These are phyloP conservation scores for Pseudocercospora eumusae DNA, from an alignment of 2,329 filamentous ascomycete genomes.

Conservation along the genomic window DNA sequence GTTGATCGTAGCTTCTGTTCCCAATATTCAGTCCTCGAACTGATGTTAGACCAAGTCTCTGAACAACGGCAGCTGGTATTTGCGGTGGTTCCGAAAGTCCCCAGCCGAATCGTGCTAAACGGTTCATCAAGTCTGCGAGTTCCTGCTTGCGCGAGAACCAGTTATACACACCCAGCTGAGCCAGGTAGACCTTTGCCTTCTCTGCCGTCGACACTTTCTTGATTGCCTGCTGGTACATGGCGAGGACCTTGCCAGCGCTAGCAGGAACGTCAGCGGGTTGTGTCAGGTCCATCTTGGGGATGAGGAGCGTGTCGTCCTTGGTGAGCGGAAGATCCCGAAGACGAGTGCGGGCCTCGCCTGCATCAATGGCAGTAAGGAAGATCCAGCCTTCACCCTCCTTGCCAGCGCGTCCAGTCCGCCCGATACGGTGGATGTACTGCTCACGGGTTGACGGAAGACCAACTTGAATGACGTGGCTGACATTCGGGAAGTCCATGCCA, in stretches of 20 bases:
- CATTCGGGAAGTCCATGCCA: slow-evolving; percentile 57
- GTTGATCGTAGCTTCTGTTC: not conserved
- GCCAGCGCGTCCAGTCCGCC: slow-evolving; percentile 63
- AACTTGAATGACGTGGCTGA: slow-evolving; percentile 56
- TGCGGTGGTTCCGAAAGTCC: slow-evolving; percentile 55
- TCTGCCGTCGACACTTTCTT: slow-evolving; percentile 45
- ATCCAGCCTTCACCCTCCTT: slow-evolving; percentile 73
- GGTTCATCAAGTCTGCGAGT: slow-evolving; percentile 56
- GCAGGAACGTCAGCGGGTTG: slow-evolving; percentile 45
- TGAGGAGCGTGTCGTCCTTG: slow-evolving; percentile 54
- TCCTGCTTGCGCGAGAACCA: slow-evolving; percentile 42
- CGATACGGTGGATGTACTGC: slow-evolving; percentile 55
- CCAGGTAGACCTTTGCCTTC: slow-evolving; percentile 57
- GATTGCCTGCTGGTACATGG: slow-evolving; percentile 46
- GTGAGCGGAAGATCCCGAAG: slow-evolving; percentile 64
- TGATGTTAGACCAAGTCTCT: slow-evolving; percentile 34
- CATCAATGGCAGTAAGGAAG: slow-evolving; percentile 60
- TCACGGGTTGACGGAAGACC: slow-evolving; percentile 49
- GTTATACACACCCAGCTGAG: slow-evolving; percentile 57
- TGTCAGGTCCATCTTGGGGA: slow-evolving; percentile 53
- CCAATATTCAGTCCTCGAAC: slow-evolving; percentile 38
- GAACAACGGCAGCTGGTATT: slow-evolving; percentile 36
- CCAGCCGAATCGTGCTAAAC: slow-evolving; percentile 55
- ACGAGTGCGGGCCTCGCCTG: slow-evolving; percentile 50
- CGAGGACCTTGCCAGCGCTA: slow-evolving; percentile 49